phyloP scores from a whole-genome alignment of 2,329 filamentous ascomycete genomes.

The Pseudonectria foliicola region DNA sequence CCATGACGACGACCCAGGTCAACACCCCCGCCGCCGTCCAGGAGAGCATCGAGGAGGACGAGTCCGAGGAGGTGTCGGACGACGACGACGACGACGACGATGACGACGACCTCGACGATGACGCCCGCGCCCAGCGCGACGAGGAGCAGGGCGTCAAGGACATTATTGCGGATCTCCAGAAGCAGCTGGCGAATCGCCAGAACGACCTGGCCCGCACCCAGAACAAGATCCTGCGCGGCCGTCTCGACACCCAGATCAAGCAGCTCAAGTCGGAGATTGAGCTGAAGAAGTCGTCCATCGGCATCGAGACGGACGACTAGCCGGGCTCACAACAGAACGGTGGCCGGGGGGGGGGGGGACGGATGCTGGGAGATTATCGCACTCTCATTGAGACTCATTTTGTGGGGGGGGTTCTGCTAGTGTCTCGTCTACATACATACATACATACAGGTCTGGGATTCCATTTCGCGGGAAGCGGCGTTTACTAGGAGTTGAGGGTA shows the following conservation, averaged over 20 bases:
- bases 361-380: too few species aligned
- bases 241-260: conserved; percentile 44
- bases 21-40: conserved; percentile 40
- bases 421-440: too few species aligned
- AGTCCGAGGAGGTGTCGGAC: conserved; percentile 31
- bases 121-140: conserved; percentile 41
- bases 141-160: conserved; percentile 48
- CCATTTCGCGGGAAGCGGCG: neutral
- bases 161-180: conserved; percentile 47
- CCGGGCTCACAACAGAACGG: too few species aligned
- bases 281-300: conserved; percentile 38
- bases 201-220: conserved; percentile 35
- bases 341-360: too few species aligned
- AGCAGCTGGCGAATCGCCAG: conserved; percentile 39
- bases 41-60: conserved; percentile 37
- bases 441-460: neutral
- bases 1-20: conserved; percentile 35
- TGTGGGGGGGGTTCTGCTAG: neutral
- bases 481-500: too few species aligned
- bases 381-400: too few species aligned
- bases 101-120: conserved; percentile 48
- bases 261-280: conserved; percentile 38
- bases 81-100: conserved; percentile 47
- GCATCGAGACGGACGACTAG: conserved; percentile 32
- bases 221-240: conserved; percentile 42